Percentiles rank a stretch among this genome's conserved stretches.
These are phyloP conservation scores for Strobilomyces dryophilus DNA, from an alignment of 768 basidiomycete genomes.

Conservation along the genomic window DNA sequence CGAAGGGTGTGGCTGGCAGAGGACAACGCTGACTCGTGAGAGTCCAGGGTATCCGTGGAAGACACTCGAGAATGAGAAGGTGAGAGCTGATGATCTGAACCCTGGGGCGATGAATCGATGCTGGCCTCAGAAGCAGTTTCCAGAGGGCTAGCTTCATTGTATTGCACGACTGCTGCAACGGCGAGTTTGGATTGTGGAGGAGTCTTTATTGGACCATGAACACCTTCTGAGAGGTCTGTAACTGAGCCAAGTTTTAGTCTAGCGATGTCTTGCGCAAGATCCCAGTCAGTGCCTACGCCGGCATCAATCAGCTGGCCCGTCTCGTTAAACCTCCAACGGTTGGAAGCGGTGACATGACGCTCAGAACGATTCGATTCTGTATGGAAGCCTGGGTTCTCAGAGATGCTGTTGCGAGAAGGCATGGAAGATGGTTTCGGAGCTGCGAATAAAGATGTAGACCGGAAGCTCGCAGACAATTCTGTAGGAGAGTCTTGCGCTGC, in stretches of 20 bases:
- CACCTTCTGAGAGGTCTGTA: constrained; percentile 47
- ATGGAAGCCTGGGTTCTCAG: constrained; percentile 19
- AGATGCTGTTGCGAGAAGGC: constrained; percentile 41
- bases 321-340: constrained; percentile 61
- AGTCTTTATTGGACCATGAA: constrained; percentile 52
- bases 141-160: constrained; percentile 65
- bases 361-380: constrained; percentile 33
- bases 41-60: constrained; percentile 70
- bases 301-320: constrained; percentile 60
- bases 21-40: constrained; percentile 52
- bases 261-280: constrained; percentile 68
- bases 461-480: constrained; percentile 31
- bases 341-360: constrained; percentile 34
- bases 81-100: constrained; percentile 60
- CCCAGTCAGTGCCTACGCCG: constrained; percentile 57
- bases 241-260: constrained; percentile 64
- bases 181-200: constrained; percentile 63
- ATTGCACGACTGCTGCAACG: constrained; percentile 48
- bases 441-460: constrained; percentile 28
- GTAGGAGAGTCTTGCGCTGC: constrained; percentile 37
- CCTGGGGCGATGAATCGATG: constrained; percentile 67
- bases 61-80: constrained; percentile 78
- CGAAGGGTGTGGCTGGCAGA: constrained; percentile 55
- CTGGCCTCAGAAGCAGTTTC: constrained; percentile 71
- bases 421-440: constrained; percentile 43